Evolutionary conservation across 352 stramenopile species (phyloP).

Genomic region (Lagenidium sp.): DNA sequence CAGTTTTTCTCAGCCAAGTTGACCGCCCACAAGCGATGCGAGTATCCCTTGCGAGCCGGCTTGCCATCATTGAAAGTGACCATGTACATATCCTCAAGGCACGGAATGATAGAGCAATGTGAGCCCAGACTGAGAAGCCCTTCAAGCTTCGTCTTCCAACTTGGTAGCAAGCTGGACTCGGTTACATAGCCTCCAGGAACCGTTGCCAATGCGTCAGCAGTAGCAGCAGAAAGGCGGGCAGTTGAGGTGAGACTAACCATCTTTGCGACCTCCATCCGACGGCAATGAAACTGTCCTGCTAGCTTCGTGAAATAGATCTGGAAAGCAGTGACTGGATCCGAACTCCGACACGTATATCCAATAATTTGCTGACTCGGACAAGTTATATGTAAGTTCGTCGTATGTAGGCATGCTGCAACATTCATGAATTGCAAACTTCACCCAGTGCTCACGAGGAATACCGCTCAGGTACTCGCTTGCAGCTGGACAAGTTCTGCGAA

Average conservation of each 20-base stretch:
- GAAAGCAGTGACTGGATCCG: conserved; percentile 4
- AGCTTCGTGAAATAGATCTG: conserved; percentile 3
- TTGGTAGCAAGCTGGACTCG: background rate
- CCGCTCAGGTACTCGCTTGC: conserved; percentile 1
- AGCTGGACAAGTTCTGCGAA: background rate
- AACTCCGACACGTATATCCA: conserved; percentile 6
- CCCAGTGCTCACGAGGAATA: conserved; percentile 4
- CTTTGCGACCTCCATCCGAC: background rate
- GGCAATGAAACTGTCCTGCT: conserved; percentile 1
- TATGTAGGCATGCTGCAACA: background rate
- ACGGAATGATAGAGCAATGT: background rate
- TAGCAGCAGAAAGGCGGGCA: background rate
- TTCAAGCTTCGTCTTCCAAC: background rate
- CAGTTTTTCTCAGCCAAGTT: conserved; percentile 2
- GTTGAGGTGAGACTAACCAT: background rate
- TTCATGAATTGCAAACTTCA: conserved; percentile 4
- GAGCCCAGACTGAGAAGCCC: background rate
- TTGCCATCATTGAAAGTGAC: background rate
- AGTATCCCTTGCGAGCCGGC: background rate
- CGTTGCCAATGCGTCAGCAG: background rate
- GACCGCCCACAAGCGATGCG: background rate
- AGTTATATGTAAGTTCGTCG: conserved; percentile 7
- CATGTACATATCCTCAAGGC: background rate
- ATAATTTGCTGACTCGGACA: conserved; percentile 4
- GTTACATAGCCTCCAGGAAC: background rate